Evolutionary conservation across 2,329 filamentous ascomycete genomes (phyloP), one percentile per base, ranked within the genome.

Genomic region (Diaporthe australafricana): DNA sequence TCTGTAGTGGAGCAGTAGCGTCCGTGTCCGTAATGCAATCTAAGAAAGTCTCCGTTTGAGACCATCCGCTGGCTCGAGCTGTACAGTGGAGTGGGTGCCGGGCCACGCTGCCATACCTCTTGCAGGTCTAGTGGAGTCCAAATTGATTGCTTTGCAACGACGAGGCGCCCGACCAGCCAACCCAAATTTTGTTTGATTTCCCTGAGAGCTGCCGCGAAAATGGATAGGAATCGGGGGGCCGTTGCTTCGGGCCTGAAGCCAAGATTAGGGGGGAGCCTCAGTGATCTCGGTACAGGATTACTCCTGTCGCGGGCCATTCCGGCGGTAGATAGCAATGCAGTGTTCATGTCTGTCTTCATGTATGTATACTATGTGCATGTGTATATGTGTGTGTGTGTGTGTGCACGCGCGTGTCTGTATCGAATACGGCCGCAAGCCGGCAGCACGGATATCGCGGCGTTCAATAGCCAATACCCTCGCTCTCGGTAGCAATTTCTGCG

Each of bases 31-130:
- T 55, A 71, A 68, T 72, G 72, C 72, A 73, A 73, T 73, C 55
- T 69, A 69, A 60, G 68, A 72, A 73, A 73, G 66, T 66, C 72
- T 72, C 72, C 72, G 72, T 73, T 73, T 73, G 62, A 60, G 63
- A 52, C 63, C 45, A 11, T 45, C 32, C 45, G 69, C 55, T 48
- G 60, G 32, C 60, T 66, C 50, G 42, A 52, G 53, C 48, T 42
- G 22, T 45, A 40, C 35, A 47, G 25, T 35, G 47, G 38, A 32
- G 60, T n/a, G 56, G 52, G 50, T 38, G 55, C 45, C 62, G 48
- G 50, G 52, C 35, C 47, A 60, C 38, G 65, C 32, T 56, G 70
- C 70, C 70, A 65, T 35, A 55, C 66, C 70, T 65, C 63, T 66
- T 70, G 67, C 50, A 53, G 53, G 32, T 9, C 47, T 66, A 66